Conservation (phyloP, 2,329 filamentous ascomycete species). For the Fusarium coicis region DNA sequence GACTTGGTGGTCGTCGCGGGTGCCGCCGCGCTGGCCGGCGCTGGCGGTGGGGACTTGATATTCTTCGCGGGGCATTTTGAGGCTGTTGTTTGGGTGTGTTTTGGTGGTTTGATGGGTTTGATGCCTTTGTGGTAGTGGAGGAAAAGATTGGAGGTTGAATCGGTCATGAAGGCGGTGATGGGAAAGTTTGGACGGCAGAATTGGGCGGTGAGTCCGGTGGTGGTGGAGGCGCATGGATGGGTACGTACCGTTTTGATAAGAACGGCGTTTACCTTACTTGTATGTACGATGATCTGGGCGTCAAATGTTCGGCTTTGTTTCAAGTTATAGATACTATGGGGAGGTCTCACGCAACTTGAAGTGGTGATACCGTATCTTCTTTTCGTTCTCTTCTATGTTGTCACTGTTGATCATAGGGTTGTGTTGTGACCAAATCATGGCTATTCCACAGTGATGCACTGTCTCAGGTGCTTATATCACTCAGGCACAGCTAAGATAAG, state of each 20-base stretch:
- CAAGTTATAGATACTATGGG: background rate
- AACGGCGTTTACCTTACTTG: background rate
- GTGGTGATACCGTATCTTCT: background rate
- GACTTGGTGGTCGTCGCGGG: constrained; percentile 53
- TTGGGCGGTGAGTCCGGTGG: constrained; percentile 32
- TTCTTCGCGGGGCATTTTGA: constrained; percentile 75
- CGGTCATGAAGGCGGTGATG: constrained; percentile 40
- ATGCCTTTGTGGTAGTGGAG: constrained; percentile 13
- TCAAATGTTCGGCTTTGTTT: background rate
- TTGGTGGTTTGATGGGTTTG: no score
- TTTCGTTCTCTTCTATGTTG: background rate
- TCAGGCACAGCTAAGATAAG: background rate
- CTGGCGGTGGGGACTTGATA: constrained; percentile 76
- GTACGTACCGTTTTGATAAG: constrained; percentile 5
- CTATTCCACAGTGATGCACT: background rate
- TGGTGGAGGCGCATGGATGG: background rate
- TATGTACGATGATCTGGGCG: background rate
- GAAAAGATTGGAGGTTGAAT: constrained; percentile 38
- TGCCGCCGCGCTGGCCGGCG: constrained; percentile 56
- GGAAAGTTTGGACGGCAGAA: constrained; percentile 43
- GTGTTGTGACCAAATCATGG: background rate
- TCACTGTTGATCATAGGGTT: background rate
- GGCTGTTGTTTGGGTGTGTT: background rate
- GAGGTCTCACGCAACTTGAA: background rate
- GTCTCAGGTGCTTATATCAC: background rate